Base-by-base conservation (phyloP, 441 rosid genomes). In the Francoa sonchifolia region DNA sequence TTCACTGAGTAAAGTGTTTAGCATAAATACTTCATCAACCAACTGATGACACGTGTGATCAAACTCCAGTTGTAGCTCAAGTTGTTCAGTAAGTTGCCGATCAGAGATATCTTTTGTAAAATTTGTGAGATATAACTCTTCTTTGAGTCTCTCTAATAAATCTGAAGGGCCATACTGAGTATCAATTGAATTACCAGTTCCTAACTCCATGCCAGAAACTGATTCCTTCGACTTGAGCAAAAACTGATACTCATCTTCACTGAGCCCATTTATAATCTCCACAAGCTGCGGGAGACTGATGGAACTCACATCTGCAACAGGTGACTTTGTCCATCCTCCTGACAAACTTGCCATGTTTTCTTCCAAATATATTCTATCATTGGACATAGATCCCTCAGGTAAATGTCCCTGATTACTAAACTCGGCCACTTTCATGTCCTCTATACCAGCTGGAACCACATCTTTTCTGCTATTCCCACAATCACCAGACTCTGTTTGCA, bases 11-110 rank as follows among this genome's bases (percentile, higher is more conserved):
- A 85, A 73, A 56, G 60, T 62, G 30, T 48, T 69, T 35, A 79
- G 76, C 55, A 54, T 37, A 44, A 72, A 67, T 43, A 74, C 52
- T 55, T 83, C 89, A 62, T 71, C 58, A 55, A 62, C 54, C 54
- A 67, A 50, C 60, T 73, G 73, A 43, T 34, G 63, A 55, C 49
- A 67, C 44, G 44, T 71, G 17, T 42, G 59, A 65, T 66, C 75
- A 61, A 60, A 61, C 42, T 79, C 79, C 20, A 23, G 55, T 57
- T 58, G 85, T 54, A 71, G 41, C 59, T 51, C 47, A 43, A 74
- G 71, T 41, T 67, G 80, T 56, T 87, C 99, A 42, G 61, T 52
- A 26, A 92, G 67, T 62, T 87, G 92, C 65, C 71, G 42, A 36
- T 68, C 68, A 45, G 65, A 59, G 48, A 84, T 55, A 66, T 76